Conservation (phyloP, 139 green algal species). For the Coelastrella sp. region DNA sequence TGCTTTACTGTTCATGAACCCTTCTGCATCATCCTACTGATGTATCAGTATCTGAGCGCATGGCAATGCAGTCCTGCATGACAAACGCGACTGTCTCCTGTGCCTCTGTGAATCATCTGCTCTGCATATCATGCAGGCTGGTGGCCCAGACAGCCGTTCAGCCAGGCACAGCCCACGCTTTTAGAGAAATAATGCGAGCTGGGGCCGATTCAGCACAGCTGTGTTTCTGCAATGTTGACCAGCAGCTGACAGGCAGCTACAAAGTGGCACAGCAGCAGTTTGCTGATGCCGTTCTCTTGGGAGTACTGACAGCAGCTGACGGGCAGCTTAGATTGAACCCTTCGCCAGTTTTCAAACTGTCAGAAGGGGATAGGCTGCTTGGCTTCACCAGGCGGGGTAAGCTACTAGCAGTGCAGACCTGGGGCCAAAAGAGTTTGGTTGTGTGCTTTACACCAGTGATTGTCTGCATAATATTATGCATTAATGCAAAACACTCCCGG, state of each 20-base stretch:
- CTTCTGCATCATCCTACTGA: no score
- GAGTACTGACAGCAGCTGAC: neutral
- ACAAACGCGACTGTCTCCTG: neutral
- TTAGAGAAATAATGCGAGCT: constrained; percentile 24
- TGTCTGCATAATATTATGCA: no score
- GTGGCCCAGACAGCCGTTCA: constrained; percentile 36
- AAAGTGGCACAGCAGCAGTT: neutral
- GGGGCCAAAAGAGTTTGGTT: no score
- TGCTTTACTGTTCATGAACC: no score
- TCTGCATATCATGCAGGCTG: constrained; percentile 31
- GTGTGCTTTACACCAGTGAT: no score
- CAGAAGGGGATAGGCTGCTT: constrained; percentile 34
- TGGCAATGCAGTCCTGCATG: no score
- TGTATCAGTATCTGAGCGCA: no score
- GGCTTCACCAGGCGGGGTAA: constrained; percentile 26
- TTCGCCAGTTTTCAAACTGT: neutral
- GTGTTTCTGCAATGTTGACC: neutral
- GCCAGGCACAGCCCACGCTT: constrained; percentile 36
- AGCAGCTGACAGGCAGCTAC: constrained; percentile 14
- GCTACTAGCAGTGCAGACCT: neutral
- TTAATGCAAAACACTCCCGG: no score
- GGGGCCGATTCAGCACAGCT: constrained; percentile 20
- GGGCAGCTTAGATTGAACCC: constrained; percentile 35
- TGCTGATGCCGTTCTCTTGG: constrained; percentile 27
- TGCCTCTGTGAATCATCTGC: neutral